phyloP scores from a whole-genome alignment of 2,329 filamentous ascomycete genomes.

The Calonectria leucothoes region DNA sequence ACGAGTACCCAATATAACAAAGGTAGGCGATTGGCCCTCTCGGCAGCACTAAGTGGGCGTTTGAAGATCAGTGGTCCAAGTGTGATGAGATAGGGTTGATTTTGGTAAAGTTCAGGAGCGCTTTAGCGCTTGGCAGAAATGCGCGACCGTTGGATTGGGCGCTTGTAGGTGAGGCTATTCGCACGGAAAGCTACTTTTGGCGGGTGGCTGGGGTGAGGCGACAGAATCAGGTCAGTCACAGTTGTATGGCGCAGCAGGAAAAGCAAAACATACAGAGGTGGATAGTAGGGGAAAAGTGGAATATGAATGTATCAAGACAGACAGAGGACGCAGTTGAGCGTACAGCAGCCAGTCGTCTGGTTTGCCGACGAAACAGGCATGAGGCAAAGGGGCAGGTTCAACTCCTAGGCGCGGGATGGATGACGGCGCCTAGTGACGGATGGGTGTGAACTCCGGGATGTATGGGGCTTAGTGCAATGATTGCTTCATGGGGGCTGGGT shows the following conservation, averaged over 20 bases:
- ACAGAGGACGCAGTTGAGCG: not conserved
- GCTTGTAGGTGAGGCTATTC: conserved; percentile 12
- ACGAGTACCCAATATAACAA: not conserved
- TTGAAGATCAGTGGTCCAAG: not conserved
- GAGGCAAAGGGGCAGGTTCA: not conserved
- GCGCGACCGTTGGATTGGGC: conserved; percentile 1
- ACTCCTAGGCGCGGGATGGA: not conserved
- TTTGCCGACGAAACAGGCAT: not conserved
- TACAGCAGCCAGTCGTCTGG: not conserved
- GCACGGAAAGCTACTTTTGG: not conserved
- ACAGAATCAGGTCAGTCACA: not conserved
- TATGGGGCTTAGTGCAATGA: conserved; percentile 1
- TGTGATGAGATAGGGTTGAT: not conserved
- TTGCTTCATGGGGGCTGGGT: not conserved
- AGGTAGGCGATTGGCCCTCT: not conserved
- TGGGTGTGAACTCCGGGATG: not conserved
- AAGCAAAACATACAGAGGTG: not conserved
- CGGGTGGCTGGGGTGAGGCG: not conserved
- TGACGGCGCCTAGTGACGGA: not conserved
- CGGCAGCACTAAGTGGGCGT: not conserved
- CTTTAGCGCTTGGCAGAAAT: not conserved
- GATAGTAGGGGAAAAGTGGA: not conserved
- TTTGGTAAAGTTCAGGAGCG: not conserved
- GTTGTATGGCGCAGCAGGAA: not conserved
- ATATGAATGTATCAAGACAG: not conserved